Evolutionary conservation across 129 eudicot species (phyloP), one percentile per base, ranked within the genome.

Genomic region (Chrysanthemum seticuspe): DNA sequence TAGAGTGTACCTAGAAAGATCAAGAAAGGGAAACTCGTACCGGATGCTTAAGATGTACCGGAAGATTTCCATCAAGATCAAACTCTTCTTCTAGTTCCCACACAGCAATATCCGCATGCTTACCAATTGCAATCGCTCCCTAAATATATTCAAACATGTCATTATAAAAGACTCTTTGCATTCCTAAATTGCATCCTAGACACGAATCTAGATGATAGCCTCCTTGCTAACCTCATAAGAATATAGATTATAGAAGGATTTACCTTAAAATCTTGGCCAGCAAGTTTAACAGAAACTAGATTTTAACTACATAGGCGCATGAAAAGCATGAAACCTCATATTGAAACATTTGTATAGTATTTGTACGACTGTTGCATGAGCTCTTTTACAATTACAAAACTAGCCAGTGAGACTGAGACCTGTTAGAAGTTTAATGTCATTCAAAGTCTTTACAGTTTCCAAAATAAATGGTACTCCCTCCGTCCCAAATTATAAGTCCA

Each of bases 21-120:
- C 71, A 62, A 68, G 81, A 76, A 29, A 36, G 3, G 12, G 69
- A 50, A 68, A 4, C 49, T 79, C 81, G 5, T 83, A 92, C 98
- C 63, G 88, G 96, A 71, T 92, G 93, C 81, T 92, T 92, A 62
- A 77, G 66, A 59, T 87, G 83, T 48, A 86, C 74, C 12, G 83
- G 78, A 62, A 85, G 80, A 69, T 80, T 80, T 56, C 83, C 86
- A 44, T 87, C 81, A 54, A 95, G 97, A 21, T 80, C 82, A 66
- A 90, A 90, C 82, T 90, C 94, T 57, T 70, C 56, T 70, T 95
- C 96, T n/a, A n/a, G n/a, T n/a, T n/a, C n/a, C n/a, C n/a, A n/a
- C n/a, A n/a, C n/a, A n/a, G n/a, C n/a, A n/a, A n/a, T n/a, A n/a
- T n/a, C n/a, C n/a, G n/a, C n/a, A n/a, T n/a, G n/a, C n/a, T n/a